Evolutionary conservation across 202 grass and related monocot genomes (phyloP).

Genomic region (Cymbopogon flexuosus): DNA sequence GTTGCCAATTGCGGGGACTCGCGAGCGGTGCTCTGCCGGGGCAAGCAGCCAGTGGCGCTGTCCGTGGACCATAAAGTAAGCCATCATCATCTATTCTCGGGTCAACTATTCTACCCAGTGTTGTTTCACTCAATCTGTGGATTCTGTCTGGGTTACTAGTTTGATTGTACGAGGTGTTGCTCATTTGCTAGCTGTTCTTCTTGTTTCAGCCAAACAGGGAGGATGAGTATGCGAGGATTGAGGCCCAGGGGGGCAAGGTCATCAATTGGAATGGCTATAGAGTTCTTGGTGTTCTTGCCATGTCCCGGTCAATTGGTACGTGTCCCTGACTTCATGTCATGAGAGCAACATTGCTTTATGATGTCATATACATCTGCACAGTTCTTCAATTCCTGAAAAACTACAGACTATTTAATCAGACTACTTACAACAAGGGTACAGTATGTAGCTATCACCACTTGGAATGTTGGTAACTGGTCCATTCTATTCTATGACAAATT

Average conservation of each 20-base stretch:
- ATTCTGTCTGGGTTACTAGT: background rate
- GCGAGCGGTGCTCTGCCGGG: conserved; percentile 72
- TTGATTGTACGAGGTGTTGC: background rate
- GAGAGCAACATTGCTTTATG: background rate
- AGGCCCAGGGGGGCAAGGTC: conserved; percentile 74
- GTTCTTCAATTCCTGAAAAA: background rate
- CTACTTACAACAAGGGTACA: background rate
- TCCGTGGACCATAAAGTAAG: conserved; percentile 82
- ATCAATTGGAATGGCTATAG: conserved; percentile 89
- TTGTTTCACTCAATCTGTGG: too few species aligned
- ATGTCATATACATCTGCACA: background rate
- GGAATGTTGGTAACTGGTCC: background rate
- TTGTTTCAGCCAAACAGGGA: conserved; percentile 72
- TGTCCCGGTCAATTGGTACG: conserved; percentile 81
- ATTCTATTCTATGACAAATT: background rate
- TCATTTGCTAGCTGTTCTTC: background rate
- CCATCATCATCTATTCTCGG: background rate
- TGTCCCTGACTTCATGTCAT: background rate
- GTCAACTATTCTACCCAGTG: background rate
- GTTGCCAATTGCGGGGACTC: conserved; percentile 86
- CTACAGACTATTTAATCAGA: background rate
- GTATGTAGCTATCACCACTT: background rate
- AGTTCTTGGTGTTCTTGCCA: conserved; percentile 86
- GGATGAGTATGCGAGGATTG: conserved; percentile 76
- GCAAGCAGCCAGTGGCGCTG: conserved; percentile 60